Conservation (phyloP, 2,329 filamentous ascomycete genomes). For the Podosphaera fusca region DNA sequence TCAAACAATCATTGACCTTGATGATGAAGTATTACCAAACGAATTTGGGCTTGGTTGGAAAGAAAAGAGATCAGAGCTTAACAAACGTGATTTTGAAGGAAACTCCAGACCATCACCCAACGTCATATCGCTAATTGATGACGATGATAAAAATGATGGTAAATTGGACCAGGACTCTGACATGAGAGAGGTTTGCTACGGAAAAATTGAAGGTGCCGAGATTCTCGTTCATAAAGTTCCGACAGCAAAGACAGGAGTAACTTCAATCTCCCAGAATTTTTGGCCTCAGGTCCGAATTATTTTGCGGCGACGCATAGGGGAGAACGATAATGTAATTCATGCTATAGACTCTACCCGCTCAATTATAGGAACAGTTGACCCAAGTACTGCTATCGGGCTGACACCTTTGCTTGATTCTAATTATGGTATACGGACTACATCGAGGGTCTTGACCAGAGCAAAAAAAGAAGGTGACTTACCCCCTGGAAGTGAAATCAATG, state of each 20-base stretch:
- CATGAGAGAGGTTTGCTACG: slow-evolving; percentile 58
- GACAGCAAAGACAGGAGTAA: slow-evolving; percentile 37
- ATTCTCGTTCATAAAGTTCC: slow-evolving; percentile 48
- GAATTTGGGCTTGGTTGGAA: slow-evolving; percentile 17
- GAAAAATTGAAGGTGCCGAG: slow-evolving; percentile 44
- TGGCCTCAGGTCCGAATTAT: slow-evolving; percentile 58
- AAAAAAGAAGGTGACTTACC: slow-evolving; percentile 35
- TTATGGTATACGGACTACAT: slow-evolving; percentile 44
- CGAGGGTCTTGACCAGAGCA: slow-evolving; percentile 43
- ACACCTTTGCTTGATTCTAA: slow-evolving; percentile 49
- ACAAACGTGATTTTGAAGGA: slow-evolving; percentile 6
- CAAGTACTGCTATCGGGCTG: slow-evolving; percentile 40
- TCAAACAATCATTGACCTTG: slow-evolving; percentile 19
- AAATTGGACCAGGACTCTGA: slow-evolving; percentile 33
- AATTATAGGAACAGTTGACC: slow-evolving; percentile 56
- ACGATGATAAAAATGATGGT: slow-evolving; percentile 27
- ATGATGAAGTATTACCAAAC: slow-evolving; percentile 18
- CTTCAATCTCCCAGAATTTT: slow-evolving; percentile 30
- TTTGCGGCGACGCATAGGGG: slow-evolving; percentile 34
- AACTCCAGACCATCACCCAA: slow-evolving; percentile 18
- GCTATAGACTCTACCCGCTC: slow-evolving; percentile 48
- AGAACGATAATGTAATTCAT: slow-evolving; percentile 37
- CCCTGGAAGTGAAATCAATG: slow-evolving; percentile 37
- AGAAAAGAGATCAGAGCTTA: slow-evolving; percentile 19
- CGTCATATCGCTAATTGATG: slow-evolving; percentile 18